Conservation (phyloP, 176 grass and related monocot genomes). For the Puccinellia tenuiflora region DNA sequence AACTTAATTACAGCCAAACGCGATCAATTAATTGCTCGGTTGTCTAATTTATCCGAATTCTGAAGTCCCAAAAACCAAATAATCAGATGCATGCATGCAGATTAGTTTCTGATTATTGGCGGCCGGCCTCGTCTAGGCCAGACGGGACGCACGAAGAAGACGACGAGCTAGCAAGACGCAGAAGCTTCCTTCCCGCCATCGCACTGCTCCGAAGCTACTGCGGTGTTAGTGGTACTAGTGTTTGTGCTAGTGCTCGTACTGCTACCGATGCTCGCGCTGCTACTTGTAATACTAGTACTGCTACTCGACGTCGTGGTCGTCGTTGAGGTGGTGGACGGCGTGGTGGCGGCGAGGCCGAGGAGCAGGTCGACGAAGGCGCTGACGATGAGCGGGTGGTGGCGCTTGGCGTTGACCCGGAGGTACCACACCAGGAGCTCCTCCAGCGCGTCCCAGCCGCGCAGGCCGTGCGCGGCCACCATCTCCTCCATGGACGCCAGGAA, state of each 20-base stretch:
- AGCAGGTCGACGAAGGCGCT: slow-evolving; percentile 74
- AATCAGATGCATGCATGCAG: slow-evolving; percentile 3
- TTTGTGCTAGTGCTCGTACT: not conserved
- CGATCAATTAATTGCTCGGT: not conserved
- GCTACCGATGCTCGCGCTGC: not conserved
- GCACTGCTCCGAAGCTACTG: not conserved
- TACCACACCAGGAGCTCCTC: slow-evolving; percentile 83
- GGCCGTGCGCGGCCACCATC: slow-evolving; percentile 71
- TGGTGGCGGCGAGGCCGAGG: slow-evolving; percentile 15
- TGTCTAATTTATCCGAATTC: not conserved
- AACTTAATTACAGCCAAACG: not conserved
- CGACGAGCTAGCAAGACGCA: slow-evolving; percentile 8
- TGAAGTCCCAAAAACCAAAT: not conserved
- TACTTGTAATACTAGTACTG: not conserved
- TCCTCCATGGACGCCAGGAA: slow-evolving; percentile 94
- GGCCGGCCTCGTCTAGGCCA: not conserved
- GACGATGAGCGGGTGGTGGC: slow-evolving; percentile 58
- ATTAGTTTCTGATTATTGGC: not conserved
- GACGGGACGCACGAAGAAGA: slow-evolving; percentile 10
- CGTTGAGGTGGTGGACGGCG: not conserved
- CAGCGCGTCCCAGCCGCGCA: slow-evolving; percentile 55
- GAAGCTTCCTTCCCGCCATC: not conserved
- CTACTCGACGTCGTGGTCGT: not conserved
- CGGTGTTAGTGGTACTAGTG: not conserved
- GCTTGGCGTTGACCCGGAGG: slow-evolving; percentile 62